Evolutionary conservation across 2,329 filamentous ascomycete genomes (phyloP).

Genomic region (Trichoderma simmonsii): DNA sequence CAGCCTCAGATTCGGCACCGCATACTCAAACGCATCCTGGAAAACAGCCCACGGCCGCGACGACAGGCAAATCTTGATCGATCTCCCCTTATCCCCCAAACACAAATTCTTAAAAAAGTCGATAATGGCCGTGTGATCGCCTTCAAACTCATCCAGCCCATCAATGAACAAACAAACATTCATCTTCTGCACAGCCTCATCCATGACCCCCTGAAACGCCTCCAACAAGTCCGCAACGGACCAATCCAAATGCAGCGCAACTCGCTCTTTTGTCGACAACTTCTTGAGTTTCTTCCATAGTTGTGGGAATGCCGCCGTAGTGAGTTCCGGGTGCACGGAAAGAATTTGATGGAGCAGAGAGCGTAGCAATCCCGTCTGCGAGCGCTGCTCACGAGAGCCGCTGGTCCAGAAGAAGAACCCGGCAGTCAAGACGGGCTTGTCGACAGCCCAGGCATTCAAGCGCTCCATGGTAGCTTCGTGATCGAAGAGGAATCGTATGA

Average conservation of each 20-base stretch:
- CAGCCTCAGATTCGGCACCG: constrained; percentile 27
- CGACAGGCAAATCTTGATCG: constrained; percentile 34
- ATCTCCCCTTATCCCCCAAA: constrained; percentile 7
- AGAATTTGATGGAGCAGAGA: constrained; percentile 38
- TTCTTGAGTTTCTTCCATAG: constrained; percentile 29
- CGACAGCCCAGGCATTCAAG: constrained; percentile 29
- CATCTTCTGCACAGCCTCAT: constrained; percentile 21
- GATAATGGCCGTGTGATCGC: constrained; percentile 29
- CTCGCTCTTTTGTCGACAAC: constrained; percentile 33
- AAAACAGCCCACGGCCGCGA: constrained; percentile 33
- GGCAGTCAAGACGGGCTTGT: constrained; percentile 30
- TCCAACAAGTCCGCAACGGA: constrained; percentile 28
- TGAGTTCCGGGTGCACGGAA: constrained; percentile 24
- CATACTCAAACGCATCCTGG: constrained; percentile 25
- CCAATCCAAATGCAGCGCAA: constrained; percentile 32
- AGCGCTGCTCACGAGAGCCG: constrained; percentile 38
- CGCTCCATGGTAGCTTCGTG: constrained; percentile 21
- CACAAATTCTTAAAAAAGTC: constrained; percentile 29
- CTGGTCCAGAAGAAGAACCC: constrained; percentile 47
- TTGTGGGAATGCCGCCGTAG: constrained; percentile 27
- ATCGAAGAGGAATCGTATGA: constrained; percentile 39
- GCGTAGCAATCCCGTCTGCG: constrained; percentile 36
- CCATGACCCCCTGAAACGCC: constrained; percentile 26
- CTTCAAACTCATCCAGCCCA: constrained; percentile 35
- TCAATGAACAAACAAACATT: constrained; percentile 33